Percentiles rank a stretch among this genome's conserved stretches.
These are phyloP conservation scores for Vanderwaltozyma polyspora DNA, from an alignment of 805 yeast genomes.

Conservation along the genomic window DNA sequence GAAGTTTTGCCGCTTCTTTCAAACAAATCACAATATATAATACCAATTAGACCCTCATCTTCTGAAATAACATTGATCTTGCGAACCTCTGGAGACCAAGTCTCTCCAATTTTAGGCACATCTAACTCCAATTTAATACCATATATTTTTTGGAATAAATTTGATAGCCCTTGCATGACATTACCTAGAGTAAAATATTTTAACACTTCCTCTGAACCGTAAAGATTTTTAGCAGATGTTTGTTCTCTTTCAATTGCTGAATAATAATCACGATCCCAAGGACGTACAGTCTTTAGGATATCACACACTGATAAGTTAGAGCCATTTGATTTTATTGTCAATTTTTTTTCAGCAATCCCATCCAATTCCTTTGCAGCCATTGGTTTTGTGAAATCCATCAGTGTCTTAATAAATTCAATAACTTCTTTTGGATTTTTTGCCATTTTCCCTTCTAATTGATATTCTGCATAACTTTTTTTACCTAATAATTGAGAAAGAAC, in stretches of 20 bases:
- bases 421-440: constrained; percentile 75
- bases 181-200: constrained; percentile 71
- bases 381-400: constrained; percentile 41
- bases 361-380: constrained; percentile 51
- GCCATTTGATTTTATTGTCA: constrained; percentile 12
- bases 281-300: constrained; percentile 42
- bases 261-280: constrained; percentile 87
- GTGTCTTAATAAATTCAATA: constrained; percentile 47
- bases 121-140: constrained; percentile 68
- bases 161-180: constrained; percentile 71
- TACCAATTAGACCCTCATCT: constrained; percentile 55
- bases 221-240: neutral
- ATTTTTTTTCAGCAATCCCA: constrained; percentile 33
- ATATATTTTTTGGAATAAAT: constrained; percentile 58
- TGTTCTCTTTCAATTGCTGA: constrained; percentile 1
- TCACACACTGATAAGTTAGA: constrained; percentile 22
- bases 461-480: constrained; percentile 56
- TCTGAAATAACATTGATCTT: constrained; percentile 67
- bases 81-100: constrained; percentile 82
- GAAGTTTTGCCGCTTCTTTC: constrained; percentile 64
- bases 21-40: constrained; percentile 80
- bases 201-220: neutral
- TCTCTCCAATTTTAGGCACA: constrained; percentile 56
- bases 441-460: constrained; percentile 84
- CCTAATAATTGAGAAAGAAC: constrained; percentile 66